Evolutionary conservation across 768 basidiomycete species (phyloP).

Genomic region (Exidia glandulosa): DNA sequence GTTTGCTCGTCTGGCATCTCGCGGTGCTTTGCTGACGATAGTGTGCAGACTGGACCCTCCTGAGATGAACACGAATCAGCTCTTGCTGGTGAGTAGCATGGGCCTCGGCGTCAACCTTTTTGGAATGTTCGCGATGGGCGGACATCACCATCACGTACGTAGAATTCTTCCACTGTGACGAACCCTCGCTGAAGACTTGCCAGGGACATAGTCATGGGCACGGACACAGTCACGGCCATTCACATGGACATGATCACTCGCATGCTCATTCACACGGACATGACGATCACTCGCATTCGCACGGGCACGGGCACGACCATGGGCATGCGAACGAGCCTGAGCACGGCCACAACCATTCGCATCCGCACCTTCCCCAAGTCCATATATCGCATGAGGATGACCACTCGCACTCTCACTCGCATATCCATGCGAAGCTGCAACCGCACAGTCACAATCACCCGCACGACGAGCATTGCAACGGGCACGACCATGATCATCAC

Average conservation of each 20-base stretch:
- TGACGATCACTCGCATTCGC: slow-evolving; percentile 13
- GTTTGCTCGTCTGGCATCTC: slow-evolving; percentile 10
- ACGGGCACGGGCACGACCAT: slow-evolving; percentile 15
- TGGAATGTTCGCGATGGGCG: slow-evolving; percentile 98
- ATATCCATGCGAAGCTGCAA: slow-evolving; percentile 17
- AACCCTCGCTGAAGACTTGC: too few species aligned
- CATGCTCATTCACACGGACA: slow-evolving; percentile 23
- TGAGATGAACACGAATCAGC: slow-evolving; percentile 93
- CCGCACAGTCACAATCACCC: slow-evolving; percentile 16
- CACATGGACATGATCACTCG: slow-evolving; percentile 17
- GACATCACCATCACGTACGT: slow-evolving; percentile 77
- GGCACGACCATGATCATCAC: slow-evolving; percentile 5
- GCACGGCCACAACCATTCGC: slow-evolving; percentile 13
- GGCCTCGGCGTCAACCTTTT: slow-evolving; percentile 92
- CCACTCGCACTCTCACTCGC: slow-evolving; percentile 15
- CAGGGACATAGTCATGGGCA: not conserved
- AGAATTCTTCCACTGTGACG: too few species aligned
- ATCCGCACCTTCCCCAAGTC: slow-evolving; percentile 10
- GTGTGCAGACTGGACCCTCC: slow-evolving; percentile 75
- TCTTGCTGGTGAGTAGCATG: slow-evolving; percentile 77
- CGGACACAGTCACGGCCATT: slow-evolving; percentile 11
- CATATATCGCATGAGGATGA: slow-evolving; percentile 14
- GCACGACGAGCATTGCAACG: slow-evolving; percentile 11
- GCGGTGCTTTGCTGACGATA: not conserved
- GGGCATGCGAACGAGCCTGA: slow-evolving; percentile 15